Evolutionary conservation across 2,329 filamentous ascomycete species (phyloP).

Genomic region (Phoma herbarum): DNA sequence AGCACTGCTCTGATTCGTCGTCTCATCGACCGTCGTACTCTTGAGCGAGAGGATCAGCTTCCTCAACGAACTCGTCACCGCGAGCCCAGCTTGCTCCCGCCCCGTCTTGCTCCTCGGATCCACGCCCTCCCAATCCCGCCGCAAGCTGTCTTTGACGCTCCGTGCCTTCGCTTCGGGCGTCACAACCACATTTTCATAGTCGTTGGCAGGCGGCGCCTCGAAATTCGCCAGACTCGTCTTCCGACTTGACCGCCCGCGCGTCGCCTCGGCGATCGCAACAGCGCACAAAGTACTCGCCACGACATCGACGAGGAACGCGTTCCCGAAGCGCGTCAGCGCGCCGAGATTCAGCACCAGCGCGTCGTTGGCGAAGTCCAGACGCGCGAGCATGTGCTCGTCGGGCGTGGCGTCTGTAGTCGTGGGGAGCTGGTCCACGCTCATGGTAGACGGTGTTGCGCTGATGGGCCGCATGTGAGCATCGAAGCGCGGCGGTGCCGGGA

Average conservation of each 20-base stretch:
- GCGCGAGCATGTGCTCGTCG: conserved; percentile 53
- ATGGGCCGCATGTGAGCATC: conserved; percentile 36
- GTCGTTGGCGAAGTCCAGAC: conserved; percentile 55
- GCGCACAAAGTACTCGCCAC: conserved; percentile 54
- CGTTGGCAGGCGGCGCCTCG: conserved; percentile 44
- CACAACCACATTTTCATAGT: conserved; percentile 27
- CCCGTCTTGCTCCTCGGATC: conserved; percentile 21
- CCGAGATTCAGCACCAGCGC: conserved; percentile 57
- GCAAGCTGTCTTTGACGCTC: conserved; percentile 43
- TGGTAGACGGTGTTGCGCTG: conserved; percentile 45
- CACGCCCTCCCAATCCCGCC: conserved; percentile 45
- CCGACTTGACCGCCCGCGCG: conserved; percentile 36
- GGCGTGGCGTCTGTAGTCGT: conserved; percentile 48
- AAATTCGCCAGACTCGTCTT: conserved; percentile 35
- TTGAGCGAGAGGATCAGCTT: conserved; percentile 36
- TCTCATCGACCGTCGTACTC: conserved; percentile 24
- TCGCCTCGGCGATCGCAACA: conserved; percentile 57
- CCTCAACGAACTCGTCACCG: conserved; percentile 28
- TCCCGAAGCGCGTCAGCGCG: conserved; percentile 54
- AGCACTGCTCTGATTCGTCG: conserved; percentile 14
- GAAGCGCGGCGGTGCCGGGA: conserved; percentile 41
- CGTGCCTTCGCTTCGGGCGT: conserved; percentile 40
- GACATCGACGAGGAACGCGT: conserved; percentile 58
- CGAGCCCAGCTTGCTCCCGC: conserved; percentile 35
- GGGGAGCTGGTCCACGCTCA: conserved; percentile 45